Conservation (phyloP, 2,329 filamentous ascomycete genomes). For the Neophaeococcomyces mojaviensis region DNA sequence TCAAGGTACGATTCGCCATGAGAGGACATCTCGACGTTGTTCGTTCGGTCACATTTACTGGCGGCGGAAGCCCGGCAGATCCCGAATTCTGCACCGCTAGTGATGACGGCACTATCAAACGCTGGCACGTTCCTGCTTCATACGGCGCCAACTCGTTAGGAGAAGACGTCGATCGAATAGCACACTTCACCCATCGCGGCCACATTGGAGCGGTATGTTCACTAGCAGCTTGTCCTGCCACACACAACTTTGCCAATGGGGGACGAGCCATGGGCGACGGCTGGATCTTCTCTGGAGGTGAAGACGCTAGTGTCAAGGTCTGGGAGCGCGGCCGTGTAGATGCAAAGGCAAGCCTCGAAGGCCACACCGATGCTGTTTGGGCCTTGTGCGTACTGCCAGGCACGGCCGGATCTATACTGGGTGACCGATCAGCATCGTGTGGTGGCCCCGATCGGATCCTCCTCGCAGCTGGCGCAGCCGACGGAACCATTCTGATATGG, state of each 20-base stretch:
- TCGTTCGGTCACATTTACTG: constrained; percentile 90
- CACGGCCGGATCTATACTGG: constrained; percentile 72
- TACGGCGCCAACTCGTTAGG: constrained; percentile 50
- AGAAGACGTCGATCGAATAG: constrained; percentile 81
- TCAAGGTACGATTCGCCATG: constrained; percentile 88
- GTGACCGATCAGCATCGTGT: constrained; percentile 60
- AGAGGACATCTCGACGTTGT: constrained; percentile 91
- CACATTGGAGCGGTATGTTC: constrained; percentile 86
- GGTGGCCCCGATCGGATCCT: constrained; percentile 79
- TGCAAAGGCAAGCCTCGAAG: constrained; percentile 87
- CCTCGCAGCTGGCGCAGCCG: constrained; percentile 83
- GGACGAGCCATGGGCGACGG: constrained; percentile 84
- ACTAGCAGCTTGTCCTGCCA: constrained; percentile 77
- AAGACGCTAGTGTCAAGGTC: constrained; percentile 84
- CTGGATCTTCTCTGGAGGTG: constrained; percentile 97
- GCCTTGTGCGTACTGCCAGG: constrained; percentile 85
- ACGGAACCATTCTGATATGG: constrained; percentile 90
- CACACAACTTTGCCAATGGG: constrained; percentile 81
- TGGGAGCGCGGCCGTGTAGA: constrained; percentile 95
- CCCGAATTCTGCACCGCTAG: constrained; percentile 95
- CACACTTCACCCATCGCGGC: constrained; percentile 91
- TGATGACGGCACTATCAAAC: constrained; percentile 91
- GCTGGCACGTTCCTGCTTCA: constrained; percentile 85
- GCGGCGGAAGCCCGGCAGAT: constrained; percentile 87
- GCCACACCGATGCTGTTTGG: constrained; percentile 95